Conservation (phyloP, 768 basidiomycete species). For the Panus rudis region DNA sequence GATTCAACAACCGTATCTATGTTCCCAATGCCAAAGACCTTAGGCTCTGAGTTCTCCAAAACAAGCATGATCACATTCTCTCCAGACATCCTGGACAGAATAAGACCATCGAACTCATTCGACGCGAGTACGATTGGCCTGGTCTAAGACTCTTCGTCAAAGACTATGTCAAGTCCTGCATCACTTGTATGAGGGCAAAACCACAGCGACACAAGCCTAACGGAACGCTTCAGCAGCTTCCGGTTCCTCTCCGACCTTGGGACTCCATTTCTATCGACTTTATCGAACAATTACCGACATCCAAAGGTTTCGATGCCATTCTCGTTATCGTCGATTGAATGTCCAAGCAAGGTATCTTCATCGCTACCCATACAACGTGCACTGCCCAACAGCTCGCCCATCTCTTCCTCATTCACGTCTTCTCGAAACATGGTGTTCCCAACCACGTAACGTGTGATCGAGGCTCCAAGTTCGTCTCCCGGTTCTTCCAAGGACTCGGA, state of each 20-base stretch:
- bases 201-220: constrained; percentile 19
- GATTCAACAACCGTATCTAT: constrained; percentile 21
- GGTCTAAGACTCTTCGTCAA: constrained; percentile 18
- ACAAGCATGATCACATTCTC: constrained; percentile 29
- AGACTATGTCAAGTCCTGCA: constrained; percentile 26
- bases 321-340: constrained; percentile 9
- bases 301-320: constrained; percentile 15
- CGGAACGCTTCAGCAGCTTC: constrained; percentile 27
- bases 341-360: constrained; percentile 5
- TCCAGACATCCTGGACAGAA: constrained; percentile 36
- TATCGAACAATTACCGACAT: constrained; percentile 15
- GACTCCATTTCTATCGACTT: constrained; percentile 16
- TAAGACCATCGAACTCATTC: constrained; percentile 26
- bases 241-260: constrained; percentile 15
- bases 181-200: constrained; percentile 24
- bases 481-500: constrained; percentile 16
- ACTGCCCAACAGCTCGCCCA: constrained; percentile 8
- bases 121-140: constrained; percentile 36
- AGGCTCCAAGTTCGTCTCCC: constrained; percentile 27
- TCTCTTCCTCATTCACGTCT: constrained; percentile 12
- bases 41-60: constrained; percentile 25
- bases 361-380: constrained; percentile 8
- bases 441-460: constrained; percentile 26
- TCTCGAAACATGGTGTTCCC: constrained; percentile 10
- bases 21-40: constrained; percentile 25